Evolutionary conservation across 148 eudicot genomes (phyloP), one percentile per base, ranked within the genome.

Genomic region (Camellia japonica): DNA sequence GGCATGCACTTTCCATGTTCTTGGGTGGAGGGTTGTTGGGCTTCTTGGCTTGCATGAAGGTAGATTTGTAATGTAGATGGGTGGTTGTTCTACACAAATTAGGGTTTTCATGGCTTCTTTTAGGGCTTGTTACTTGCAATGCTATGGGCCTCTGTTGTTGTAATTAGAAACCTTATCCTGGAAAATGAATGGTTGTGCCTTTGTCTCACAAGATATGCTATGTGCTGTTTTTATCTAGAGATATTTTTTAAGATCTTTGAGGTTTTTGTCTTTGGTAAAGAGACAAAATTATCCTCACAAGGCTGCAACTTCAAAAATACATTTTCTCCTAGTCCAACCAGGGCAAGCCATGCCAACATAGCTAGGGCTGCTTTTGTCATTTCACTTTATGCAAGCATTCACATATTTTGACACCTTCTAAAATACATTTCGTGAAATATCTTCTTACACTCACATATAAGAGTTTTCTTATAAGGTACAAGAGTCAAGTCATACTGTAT

Each of bases 51-150:
- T 82, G 49, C 73, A 64, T 71, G 80, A 51, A 3, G 77, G 7
- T 75, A 64, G 30, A 14, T 49, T 79, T 59, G 83, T 64, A 18
- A 65, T 61, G 77, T 63, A 62, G 5, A 47, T 18, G 44, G 55
- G 73, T 65, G 75, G 66, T 58, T 18, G 80, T 71, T 85, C 62
- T 16, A 82, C 66, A 71, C 47, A 61, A 13, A 54, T 44, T 47
- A 82, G 80, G 65, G 78, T n/a, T 79, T 65, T 79, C 87, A 85
- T 85, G 84, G 70, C n/a, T 77, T 65, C 68, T 65, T 30, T 30
- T 67, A 42, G 59, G 55, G 4, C 66, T 10, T 71, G 75, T 73
- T 67, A 23, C 64, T 66, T 30, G 41, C 1, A 12, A 41, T 3
- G 3, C 46, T 7, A 38, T 30, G 16, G 6, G 12, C 38, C 16